phyloP scores from a whole-genome alignment of 805 yeast species.

The Isabelozyma rhagii region DNA sequence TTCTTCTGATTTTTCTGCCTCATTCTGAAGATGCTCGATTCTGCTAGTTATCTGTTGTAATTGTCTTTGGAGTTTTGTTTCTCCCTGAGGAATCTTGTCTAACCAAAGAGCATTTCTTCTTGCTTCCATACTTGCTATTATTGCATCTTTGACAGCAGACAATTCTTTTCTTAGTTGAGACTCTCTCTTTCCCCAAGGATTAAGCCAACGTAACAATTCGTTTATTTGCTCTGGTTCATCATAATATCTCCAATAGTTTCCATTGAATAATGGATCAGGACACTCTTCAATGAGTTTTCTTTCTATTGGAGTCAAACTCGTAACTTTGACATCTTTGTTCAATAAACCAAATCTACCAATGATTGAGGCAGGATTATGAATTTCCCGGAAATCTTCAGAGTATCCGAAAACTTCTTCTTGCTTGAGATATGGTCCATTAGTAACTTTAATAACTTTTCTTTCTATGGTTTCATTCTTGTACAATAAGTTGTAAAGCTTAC shows the following conservation, averaged over 20 bases:
- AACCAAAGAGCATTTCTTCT: conserved; percentile 53
- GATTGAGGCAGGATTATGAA: background rate
- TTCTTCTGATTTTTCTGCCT: conserved; percentile 9
- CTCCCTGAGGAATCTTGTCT: conserved; percentile 40
- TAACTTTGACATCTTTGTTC: background rate
- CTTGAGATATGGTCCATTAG: background rate
- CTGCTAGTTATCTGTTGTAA: conserved; percentile 29
- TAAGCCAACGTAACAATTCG: conserved; percentile 59
- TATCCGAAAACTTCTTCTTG: background rate
- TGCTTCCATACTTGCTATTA: conserved; percentile 53
- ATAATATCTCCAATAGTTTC: conserved; percentile 66
- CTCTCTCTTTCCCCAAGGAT: conserved; percentile 75
- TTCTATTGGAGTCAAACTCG: conserved; percentile 37
- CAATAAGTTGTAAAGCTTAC: conserved; percentile 11
- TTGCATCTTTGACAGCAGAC: conserved; percentile 46
- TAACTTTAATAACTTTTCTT: background rate
- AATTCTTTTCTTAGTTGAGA: conserved; percentile 62
- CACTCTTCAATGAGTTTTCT: conserved; percentile 68
- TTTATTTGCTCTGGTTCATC: conserved; percentile 61
- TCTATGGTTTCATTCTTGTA: background rate
- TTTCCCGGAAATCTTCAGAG: background rate
- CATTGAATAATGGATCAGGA: conserved; percentile 50
- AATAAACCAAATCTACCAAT: background rate
- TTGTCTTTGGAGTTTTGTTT: conserved; percentile 35
- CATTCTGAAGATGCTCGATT: conserved; percentile 10